These are phyloP conservation scores for Capsaspora owczarzaki DNA, from an alignment of 78 protist genomes.

Conservation along the genomic window DNA sequence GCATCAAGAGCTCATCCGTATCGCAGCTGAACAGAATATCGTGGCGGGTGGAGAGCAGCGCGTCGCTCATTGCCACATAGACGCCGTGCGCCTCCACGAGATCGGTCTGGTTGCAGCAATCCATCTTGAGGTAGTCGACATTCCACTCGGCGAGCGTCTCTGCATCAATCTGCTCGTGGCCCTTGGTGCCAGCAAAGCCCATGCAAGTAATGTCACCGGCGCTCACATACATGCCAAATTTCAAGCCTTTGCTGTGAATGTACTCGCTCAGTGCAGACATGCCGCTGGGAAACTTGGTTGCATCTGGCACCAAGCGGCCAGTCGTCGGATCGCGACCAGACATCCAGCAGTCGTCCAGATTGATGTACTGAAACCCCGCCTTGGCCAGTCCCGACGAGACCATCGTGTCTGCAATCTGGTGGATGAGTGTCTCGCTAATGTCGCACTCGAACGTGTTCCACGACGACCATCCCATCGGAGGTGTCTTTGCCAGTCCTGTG, in stretches of 20 bases:
- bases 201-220: conserved; percentile 5
- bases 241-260: neutral
- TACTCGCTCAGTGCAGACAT: neutral
- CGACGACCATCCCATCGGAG: neutral
- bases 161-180: conserved; percentile 27
- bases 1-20: conserved; percentile 1
- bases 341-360: conserved; percentile 26
- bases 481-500: neutral
- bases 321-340: neutral
- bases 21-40: conserved; percentile 34
- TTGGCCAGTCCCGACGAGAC: conserved; percentile 30
- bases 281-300: conserved; percentile 13
- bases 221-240: conserved; percentile 3
- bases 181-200: conserved; percentile 17
- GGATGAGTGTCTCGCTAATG: neutral
- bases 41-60: conserved; percentile 37
- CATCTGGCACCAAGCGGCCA: neutral
- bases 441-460: neutral
- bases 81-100: neutral
- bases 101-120: neutral
- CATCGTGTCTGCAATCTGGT: conserved; percentile 22
- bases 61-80: conserved; percentile 23
- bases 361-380: conserved; percentile 42
- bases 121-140: conserved; percentile 34
- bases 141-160: conserved; percentile 39